Base-by-base conservation (phyloP, 768 basidiomycete species). In the Cystofilobasidium capitatum region DNA sequence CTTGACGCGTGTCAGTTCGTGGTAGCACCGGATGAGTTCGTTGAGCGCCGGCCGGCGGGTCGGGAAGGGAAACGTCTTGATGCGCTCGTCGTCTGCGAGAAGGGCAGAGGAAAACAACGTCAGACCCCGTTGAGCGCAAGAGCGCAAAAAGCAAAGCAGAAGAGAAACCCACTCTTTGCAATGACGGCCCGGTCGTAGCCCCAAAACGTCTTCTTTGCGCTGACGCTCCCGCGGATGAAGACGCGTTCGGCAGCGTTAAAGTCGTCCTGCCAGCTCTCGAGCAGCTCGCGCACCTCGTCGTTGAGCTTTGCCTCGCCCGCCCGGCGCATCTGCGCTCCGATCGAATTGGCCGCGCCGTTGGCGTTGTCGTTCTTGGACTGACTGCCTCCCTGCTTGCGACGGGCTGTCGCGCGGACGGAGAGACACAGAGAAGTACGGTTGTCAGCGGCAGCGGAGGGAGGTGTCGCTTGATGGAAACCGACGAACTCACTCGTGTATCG, bases 331-430 rank as follows among this genome's bases (percentile, higher is more conserved):
- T 83, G 83, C 1, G 96, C 96, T 74, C 96, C 96, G 31, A 91
- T 91, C 78, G 91, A 94, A 73, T 90, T 88, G 0, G 96, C 96
- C 66, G 84, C 84, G 1, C 89, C 90, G 78, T 96, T 97, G 7
- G 91, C 83, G 64, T 91, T 89, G 77, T 99, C 96, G 71, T 98
- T 93, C 4, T 86, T 70, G 1, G 87, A 85, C 78, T 99, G 96
- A 1, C 89, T 88, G 0, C 96, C 96, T 77, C 96, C 96, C 80
- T 99, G 96, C 76, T 98, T 98, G 71, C 90, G 82, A 71, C 96
- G 90, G 37, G 96, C 94, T 98, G 66, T 29, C 3, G 3, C 60
- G 16, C n/a, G n/a, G n/a, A n/a, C n/a, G n/a, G n/a, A n/a, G n/a
- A 39, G 40, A 24, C 5, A 22, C 12, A 9, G 45, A 36, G 35